Evolutionary conservation across 305 asterid species (phyloP).

Genomic region (Caryopteris hybrid): DNA sequence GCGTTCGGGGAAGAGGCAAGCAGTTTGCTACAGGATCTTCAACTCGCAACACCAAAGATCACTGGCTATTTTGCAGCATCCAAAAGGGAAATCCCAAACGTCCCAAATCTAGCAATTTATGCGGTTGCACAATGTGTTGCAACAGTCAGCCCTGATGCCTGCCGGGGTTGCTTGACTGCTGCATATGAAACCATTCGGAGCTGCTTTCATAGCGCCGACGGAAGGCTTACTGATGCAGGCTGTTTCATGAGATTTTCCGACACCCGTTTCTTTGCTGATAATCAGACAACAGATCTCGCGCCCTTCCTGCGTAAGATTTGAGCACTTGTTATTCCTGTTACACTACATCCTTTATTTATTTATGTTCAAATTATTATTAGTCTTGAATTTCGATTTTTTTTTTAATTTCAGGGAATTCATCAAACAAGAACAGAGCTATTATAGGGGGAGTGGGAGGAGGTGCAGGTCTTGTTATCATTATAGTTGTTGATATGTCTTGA

Average conservation of each 20-base stretch:
- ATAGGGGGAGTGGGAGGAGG: constrained; percentile 79
- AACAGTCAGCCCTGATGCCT: constrained; percentile 44
- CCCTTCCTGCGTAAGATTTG: constrained; percentile 30
- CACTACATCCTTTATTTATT: no score
- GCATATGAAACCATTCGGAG: constrained; percentile 49
- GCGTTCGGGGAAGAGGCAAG: constrained; percentile 32
- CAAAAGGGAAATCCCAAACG: constrained; percentile 16
- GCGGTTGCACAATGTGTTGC: constrained; percentile 76
- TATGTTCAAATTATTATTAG: no score
- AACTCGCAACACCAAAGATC: constrained; percentile 48
- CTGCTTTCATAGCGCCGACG: constrained; percentile 56
- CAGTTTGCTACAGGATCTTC: constrained; percentile 43
- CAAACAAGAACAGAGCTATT: constrained; percentile 45
- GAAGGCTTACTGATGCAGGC: constrained; percentile 60
- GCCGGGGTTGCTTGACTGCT: constrained; percentile 60
- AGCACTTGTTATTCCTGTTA: no score
- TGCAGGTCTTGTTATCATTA: constrained; percentile 38
- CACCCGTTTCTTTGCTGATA: constrained; percentile 51
- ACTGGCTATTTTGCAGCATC: constrained; percentile 49
- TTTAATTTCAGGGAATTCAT: constrained; percentile 39
- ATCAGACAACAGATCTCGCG: constrained; percentile 47
- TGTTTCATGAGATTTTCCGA: constrained; percentile 67
- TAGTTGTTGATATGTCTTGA: no score
- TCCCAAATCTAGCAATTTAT: constrained; percentile 30
- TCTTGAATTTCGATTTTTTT: no score